Evolutionary conservation across 257 asterid species (phyloP).

Genomic region (Penstemon eatonii): DNA sequence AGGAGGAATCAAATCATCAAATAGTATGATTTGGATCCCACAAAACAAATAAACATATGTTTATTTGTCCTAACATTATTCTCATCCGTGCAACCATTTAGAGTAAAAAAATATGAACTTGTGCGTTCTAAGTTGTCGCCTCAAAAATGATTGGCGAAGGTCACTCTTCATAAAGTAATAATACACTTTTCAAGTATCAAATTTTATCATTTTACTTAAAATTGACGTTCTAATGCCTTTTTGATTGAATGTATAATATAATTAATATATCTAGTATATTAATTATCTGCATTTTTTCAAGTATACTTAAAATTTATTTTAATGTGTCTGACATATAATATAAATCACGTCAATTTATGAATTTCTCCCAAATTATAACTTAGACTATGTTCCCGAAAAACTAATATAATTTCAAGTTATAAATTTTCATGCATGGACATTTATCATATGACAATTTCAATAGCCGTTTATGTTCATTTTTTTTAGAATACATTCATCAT

Average conservation of each 20-base stretch:
- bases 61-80: conserved; percentile 38
- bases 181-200: not conserved
- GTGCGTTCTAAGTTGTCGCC: conserved; percentile 38
- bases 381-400: not conserved
- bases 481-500: not conserved
- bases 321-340: no score
- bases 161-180: conserved; percentile 17
- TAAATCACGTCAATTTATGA: no score
- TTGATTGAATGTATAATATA: not conserved
- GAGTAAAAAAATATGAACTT: conserved; percentile 12
- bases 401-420: conserved; percentile 27
- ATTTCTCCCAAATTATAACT: no score
- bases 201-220: not conserved
- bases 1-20: conserved; percentile 33
- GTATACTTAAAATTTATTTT: no score
- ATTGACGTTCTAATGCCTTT: not conserved
- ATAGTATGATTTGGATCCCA: conserved; percentile 55
- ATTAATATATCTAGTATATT: no score
- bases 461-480: no score
- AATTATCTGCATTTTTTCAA: not conserved
- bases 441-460: conserved; percentile 7
- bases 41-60: conserved; percentile 24
- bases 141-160: conserved; percentile 18
- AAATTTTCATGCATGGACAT: conserved; percentile 11
- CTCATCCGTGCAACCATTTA: conserved; percentile 55